phyloP scores from a whole-genome alignment of 2,329 filamentous ascomycete genomes.

The Hyphodiscus sp. region DNA sequence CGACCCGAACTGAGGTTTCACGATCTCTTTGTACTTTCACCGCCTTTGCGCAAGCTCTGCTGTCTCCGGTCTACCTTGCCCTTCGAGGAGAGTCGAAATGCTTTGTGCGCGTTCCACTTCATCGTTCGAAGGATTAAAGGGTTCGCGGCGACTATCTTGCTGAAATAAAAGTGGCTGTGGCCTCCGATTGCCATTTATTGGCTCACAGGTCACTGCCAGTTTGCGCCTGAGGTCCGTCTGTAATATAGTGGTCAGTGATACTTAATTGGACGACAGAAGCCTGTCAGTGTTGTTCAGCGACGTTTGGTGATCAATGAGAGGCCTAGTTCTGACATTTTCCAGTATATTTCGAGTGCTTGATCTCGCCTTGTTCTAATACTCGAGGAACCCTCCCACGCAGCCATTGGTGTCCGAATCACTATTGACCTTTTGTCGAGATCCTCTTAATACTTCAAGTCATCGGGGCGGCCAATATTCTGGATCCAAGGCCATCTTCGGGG shows the following conservation, averaged over 20 bases:
- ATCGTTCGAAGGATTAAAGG: constrained; percentile 27
- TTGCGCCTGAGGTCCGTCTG: constrained; percentile 21
- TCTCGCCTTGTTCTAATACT: not conserved
- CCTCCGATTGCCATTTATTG: constrained; percentile 19
- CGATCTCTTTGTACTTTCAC: constrained; percentile 8
- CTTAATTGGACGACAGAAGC: constrained; percentile 20
- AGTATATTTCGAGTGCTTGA: constrained; percentile 13
- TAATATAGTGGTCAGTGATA: constrained; percentile 29
- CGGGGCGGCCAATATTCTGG: not conserved
- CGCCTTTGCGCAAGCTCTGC: constrained; percentile 17
- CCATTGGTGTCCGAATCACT: not conserved
- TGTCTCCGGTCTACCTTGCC: constrained; percentile 23
- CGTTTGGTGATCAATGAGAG: constrained; percentile 2
- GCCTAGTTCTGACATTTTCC: constrained; percentile 21
- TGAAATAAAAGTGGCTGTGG: constrained; percentile 20
- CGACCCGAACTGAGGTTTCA: constrained; percentile 1
- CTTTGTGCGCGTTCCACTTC: constrained; percentile 25
- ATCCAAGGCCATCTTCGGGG: not conserved
- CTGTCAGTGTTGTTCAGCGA: constrained; percentile 9
- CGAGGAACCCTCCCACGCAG: not conserved
- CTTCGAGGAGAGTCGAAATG: constrained; percentile 27
- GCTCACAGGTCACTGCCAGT: constrained; percentile 16
- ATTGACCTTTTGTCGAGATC: not conserved
- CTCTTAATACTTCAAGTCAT: not conserved
- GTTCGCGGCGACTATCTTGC: constrained; percentile 21